These are phyloP conservation scores for Kazachstania psychrophila DNA, from an alignment of 805 yeast species.

Conservation along the genomic window DNA sequence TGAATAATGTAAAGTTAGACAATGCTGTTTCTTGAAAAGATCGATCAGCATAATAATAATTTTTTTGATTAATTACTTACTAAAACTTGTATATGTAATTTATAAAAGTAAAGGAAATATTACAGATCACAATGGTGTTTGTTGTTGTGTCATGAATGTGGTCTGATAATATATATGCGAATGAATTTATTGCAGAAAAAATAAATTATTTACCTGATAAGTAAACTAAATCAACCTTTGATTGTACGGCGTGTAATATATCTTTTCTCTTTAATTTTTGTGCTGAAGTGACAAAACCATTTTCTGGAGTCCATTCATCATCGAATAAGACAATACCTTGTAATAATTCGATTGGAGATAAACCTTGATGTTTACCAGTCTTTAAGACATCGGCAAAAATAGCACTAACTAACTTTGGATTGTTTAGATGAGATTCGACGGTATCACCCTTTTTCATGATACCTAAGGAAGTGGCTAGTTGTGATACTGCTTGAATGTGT, in stretches of 20 bases:
- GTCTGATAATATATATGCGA: no score
- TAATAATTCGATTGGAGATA: conserved; percentile 76
- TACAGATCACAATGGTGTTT: no score
- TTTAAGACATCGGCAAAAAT: conserved; percentile 52
- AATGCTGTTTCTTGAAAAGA: no score
- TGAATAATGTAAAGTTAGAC: no score
- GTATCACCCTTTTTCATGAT: conserved; percentile 39
- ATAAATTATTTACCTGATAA: no score
- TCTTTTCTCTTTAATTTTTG: conserved; percentile 93
- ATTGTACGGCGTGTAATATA: conserved; percentile 62
- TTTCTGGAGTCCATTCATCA: conserved; percentile 97
- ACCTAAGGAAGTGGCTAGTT: conserved; percentile 49
- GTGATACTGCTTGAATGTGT: conserved; percentile 53
- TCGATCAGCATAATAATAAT: no score
- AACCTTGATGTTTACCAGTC: conserved; percentile 74
- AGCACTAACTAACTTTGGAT: conserved; percentile 45
- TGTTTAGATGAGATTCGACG: conserved; percentile 41
- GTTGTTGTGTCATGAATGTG: no score
- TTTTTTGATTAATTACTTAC: no score
- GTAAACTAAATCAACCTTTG: conserved; percentile 60
- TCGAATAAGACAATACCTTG: conserved; percentile 71
- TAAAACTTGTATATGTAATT: no score
- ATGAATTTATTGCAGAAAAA: no score
- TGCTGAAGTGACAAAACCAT: conserved; percentile 88
- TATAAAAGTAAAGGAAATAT: no score